Evolutionary conservation across 2,329 filamentous ascomycete species (phyloP).

Genomic region (Verticillium alfalfae): DNA sequence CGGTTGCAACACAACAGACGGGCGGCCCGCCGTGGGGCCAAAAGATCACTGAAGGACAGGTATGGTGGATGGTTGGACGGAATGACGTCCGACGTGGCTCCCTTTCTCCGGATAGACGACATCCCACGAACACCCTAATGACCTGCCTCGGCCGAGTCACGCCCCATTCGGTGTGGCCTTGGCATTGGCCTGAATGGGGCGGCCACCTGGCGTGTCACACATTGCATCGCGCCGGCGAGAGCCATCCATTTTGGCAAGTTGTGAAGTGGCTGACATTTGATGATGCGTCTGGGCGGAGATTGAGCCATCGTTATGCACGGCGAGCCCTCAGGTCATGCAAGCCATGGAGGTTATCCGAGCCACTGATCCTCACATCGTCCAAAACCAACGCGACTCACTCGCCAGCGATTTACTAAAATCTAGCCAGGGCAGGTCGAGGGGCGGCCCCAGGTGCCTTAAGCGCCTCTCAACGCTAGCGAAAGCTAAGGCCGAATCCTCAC

Average conservation of each 20-base stretch:
- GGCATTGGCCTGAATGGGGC: neutral
- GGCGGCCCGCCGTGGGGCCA: neutral
- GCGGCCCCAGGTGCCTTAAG: neutral
- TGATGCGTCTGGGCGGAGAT: neutral
- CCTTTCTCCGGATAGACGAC: neutral
- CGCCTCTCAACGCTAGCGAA: constrained; percentile 6
- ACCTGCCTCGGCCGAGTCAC: neutral
- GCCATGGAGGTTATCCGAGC: neutral
- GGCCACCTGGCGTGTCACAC: neutral
- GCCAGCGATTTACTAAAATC: neutral
- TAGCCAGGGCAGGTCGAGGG: neutral
- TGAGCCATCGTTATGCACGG: neutral
- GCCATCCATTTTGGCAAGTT: neutral
- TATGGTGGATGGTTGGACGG: neutral
- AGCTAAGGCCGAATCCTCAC: constrained; percentile 4
- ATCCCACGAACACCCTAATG: neutral
- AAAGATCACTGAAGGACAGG: neutral
- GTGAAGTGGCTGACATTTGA: neutral
- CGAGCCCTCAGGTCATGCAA: neutral
- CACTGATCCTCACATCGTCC: neutral
- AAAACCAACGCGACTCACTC: neutral
- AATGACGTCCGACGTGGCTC: neutral
- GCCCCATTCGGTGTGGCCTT: neutral
- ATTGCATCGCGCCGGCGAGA: neutral
- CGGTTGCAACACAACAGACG: neutral